Percentiles rank a stretch among this genome's conserved stretches.
phyloP scores from a whole-genome alignment of 179 eudicot species.

The Beta corolliflora region DNA sequence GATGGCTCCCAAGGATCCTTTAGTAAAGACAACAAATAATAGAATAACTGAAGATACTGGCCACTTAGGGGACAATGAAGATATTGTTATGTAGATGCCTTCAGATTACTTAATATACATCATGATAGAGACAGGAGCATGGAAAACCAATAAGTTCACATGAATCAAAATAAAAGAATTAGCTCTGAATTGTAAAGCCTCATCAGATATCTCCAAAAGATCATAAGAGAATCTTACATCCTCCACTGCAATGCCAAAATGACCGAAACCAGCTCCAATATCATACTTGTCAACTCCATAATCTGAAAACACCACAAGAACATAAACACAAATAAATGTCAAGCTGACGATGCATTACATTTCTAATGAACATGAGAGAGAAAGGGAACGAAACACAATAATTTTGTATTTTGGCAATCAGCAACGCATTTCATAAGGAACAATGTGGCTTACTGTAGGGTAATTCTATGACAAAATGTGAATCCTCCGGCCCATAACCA shows the following conservation, averaged over 20 bases:
- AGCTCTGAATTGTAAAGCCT: background rate
- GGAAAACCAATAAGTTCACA: background rate
- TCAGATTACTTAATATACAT: background rate
- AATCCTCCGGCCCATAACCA: slow-evolving; percentile 98
- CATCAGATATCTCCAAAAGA: slow-evolving; percentile 3
- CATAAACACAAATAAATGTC: slow-evolving; percentile 6
- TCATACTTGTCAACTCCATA: slow-evolving; percentile 96
- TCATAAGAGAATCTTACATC: slow-evolving; percentile 64
- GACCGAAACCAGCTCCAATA: slow-evolving; percentile 93
- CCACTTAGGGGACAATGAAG: background rate
- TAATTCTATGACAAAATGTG: slow-evolving; percentile 94
- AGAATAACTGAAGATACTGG: background rate
- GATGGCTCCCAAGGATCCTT: background rate
- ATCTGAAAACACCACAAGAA: slow-evolving; percentile 48
- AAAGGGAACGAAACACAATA: background rate
- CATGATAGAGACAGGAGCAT: background rate
- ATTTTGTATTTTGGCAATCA: slow-evolving; percentile 3
- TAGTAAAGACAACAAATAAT: too few relatives aligned
- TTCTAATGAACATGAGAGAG: background rate
- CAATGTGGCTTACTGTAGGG: slow-evolving; percentile 74
- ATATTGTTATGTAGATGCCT: background rate
- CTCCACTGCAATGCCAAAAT: slow-evolving; percentile 96
- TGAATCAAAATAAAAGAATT: background rate
- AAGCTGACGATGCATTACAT: background rate
- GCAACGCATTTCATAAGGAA: slow-evolving; percentile 19